Conservation (phyloP, 176 grass and related monocot genomes). For the sorghum (Sorghum bicolor) region Sorghum_bicolor_NCBIv3 NC_012872.2:66324501-66325000, state of each 20-base stretch:
- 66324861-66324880: neutral
- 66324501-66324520: neutral
- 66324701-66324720: no score
- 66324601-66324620: no score
- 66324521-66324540: constrained; percentile 2
- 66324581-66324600: neutral
- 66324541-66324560: neutral
- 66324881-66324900: neutral
- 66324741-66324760: no score
- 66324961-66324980: neutral
- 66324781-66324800: no score
- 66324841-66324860: constrained; percentile 6
- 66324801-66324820: no score
- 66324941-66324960: neutral
- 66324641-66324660: no score
- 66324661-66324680: no score
- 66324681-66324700: no score
- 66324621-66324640: no score
- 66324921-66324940: neutral
- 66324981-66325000: neutral
- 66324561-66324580: neutral
- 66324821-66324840: constrained; percentile 10
- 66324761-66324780: no score
- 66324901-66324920: neutral
- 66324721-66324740: no score